Conservation (phyloP, 345 rosid species). For the Laguncularia racemosa region DNA sequence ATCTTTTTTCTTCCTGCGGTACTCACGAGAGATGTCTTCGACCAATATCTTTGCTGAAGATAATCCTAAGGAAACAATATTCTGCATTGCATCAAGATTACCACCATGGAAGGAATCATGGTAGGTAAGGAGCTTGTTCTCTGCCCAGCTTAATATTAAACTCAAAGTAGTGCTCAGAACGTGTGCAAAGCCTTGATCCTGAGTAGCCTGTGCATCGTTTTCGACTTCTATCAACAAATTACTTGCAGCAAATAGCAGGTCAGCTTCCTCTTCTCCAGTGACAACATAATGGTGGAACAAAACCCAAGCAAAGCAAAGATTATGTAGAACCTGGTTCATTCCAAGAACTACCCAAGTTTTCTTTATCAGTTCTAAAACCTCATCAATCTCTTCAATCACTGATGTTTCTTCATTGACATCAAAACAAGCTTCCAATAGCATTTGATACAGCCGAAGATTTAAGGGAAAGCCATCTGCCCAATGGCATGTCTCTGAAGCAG, state of each 20-base stretch:
- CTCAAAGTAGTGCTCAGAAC: conserved; percentile 51
- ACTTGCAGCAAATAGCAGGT: conserved; percentile 70
- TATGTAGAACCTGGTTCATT: conserved; percentile 64
- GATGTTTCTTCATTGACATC: conserved; percentile 66
- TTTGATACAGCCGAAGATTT: conserved; percentile 64
- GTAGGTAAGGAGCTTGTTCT: conserved; percentile 72
- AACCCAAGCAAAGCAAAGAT: conserved; percentile 83
- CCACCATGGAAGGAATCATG: conserved; percentile 68
- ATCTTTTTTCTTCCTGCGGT: conserved; percentile 49
- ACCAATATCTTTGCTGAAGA: conserved; percentile 58
- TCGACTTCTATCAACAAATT: conserved; percentile 69
- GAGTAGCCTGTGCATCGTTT: conserved; percentile 48
- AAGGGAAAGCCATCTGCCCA: conserved; percentile 95
- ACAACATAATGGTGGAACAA: conserved; percentile 68
- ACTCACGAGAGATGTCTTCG: conserved; percentile 60
- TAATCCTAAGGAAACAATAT: conserved; percentile 57
- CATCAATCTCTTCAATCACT: conserved; percentile 80
- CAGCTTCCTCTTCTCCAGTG: conserved; percentile 71
- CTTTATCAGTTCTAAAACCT: conserved; percentile 79
- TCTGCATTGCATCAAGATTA: conserved; percentile 64
- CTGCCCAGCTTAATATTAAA: conserved; percentile 70
- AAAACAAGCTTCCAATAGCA: conserved; percentile 78
- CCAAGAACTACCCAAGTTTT: conserved; percentile 91
- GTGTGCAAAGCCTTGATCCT: conserved; percentile 46
- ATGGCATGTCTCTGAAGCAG: conserved; percentile 58